Conservation (phyloP, 164 flowering plant genomes). For the Piper betle region DNA sequence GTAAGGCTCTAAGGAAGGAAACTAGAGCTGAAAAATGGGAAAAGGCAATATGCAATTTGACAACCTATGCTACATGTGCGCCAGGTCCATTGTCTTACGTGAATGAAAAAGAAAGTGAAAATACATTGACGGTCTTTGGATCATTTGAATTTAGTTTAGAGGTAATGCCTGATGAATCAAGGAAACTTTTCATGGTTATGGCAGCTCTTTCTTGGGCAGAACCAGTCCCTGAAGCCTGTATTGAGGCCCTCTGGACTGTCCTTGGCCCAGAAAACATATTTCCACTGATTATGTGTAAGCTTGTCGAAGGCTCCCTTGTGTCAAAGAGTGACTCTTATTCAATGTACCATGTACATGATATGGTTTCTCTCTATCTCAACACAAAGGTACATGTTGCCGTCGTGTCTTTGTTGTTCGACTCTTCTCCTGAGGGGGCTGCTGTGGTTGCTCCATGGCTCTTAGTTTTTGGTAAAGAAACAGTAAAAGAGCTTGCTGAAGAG, state of each 20-base stretch:
- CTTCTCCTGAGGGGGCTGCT: slow-evolving; percentile 17
- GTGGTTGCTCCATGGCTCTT: slow-evolving; percentile 32
- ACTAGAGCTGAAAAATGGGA: slow-evolving; percentile 34
- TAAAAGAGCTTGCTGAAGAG: slow-evolving; percentile 18
- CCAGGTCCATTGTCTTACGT: slow-evolving; percentile 42
- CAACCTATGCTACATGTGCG: slow-evolving; percentile 38
- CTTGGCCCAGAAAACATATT: slow-evolving; percentile 28
- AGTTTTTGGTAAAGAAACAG: slow-evolving; percentile 27
- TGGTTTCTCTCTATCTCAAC: slow-evolving; percentile 34
- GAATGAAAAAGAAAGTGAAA: slow-evolving; percentile 37
- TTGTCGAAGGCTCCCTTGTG: slow-evolving; percentile 38
- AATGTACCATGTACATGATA: slow-evolving; percentile 33
- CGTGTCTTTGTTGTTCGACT: slow-evolving; percentile 15
- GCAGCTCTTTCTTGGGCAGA: slow-evolving; percentile 37
- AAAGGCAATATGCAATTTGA: slow-evolving; percentile 30
- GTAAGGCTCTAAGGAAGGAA: slow-evolving; percentile 43
- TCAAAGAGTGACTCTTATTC: slow-evolving; percentile 25
- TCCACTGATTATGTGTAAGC: slow-evolving; percentile 34
- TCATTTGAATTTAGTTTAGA: slow-evolving; percentile 46
- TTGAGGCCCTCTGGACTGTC: slow-evolving; percentile 32
- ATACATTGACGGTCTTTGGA: slow-evolving; percentile 32
- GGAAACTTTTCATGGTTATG: slow-evolving; percentile 24
- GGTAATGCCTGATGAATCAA: slow-evolving; percentile 33
- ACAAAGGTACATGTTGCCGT: slow-evolving; percentile 22
- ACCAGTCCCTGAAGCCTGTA: slow-evolving; percentile 39